A percentile compares a stretch with the other conserved stretches of the same genome.
phyloP scores from a whole-genome alignment of 352 stramenopile species.

The Phytophthora hybrid region DNA sequence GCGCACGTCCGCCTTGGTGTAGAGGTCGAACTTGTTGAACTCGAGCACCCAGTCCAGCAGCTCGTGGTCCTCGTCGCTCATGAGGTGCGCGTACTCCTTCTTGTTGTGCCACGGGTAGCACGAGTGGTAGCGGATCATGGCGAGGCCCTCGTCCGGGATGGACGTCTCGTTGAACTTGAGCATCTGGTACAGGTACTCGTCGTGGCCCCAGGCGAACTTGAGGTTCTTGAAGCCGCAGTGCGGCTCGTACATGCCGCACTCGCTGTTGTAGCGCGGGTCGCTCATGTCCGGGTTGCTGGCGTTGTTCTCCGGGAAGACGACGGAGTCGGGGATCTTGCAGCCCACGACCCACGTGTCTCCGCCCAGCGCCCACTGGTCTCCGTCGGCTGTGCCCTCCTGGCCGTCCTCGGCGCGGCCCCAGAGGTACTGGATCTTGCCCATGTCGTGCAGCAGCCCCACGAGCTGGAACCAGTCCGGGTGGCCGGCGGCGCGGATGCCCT shows the following conservation, averaged over 20 bases:
- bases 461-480: constrained; percentile 95
- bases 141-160: constrained; percentile 90
- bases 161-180: constrained; percentile 89
- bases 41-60: constrained; percentile 92
- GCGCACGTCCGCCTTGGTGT: constrained; percentile 91
- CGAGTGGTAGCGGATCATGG: constrained; percentile 95
- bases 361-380: constrained; percentile 93
- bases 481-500: constrained; percentile 89
- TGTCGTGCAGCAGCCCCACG: constrained; percentile 93
- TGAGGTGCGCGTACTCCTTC: constrained; percentile 91
- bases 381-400: constrained; percentile 87
- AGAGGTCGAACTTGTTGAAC: constrained; percentile 96
- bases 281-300: constrained; percentile 91
- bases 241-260: constrained; percentile 89
- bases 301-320: constrained; percentile 94
- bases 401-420: constrained; percentile 88
- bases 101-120: constrained; percentile 95
- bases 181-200: constrained; percentile 96
- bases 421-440: constrained; percentile 96
- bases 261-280: constrained; percentile 86
- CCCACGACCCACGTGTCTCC: constrained; percentile 94
- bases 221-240: constrained; percentile 92
- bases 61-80: constrained; percentile 88
- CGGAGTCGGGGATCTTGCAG: constrained; percentile 87
- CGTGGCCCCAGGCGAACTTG: constrained; percentile 93